These are phyloP conservation scores for Nannizziopsis arthrosporioides DNA, from an alignment of 2,329 filamentous ascomycete genomes.

Conservation along the genomic window DNA sequence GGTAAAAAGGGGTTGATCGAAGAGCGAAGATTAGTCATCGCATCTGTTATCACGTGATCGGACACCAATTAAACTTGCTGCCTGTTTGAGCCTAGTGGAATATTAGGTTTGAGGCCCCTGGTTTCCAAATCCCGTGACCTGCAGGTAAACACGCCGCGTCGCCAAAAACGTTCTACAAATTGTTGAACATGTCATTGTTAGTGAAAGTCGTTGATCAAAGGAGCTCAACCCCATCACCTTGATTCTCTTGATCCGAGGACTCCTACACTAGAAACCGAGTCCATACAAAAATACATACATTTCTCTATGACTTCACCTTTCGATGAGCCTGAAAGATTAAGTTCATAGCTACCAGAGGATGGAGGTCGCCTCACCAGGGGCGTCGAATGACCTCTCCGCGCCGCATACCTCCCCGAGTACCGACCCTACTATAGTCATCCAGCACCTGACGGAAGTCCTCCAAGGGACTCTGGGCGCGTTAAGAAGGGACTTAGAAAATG, in stretches of 20 bases:
- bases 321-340: conserved; percentile 23
- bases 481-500: conserved; percentile 64
- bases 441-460: conserved; percentile 60
- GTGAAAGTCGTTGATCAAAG: neutral
- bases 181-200: too few species aligned
- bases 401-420: conserved; percentile 28
- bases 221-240: conserved; percentile 1
- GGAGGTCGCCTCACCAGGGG: conserved; percentile 19
- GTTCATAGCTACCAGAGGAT: conserved; percentile 19
- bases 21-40: too few species aligned
- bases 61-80: conserved; percentile 4
- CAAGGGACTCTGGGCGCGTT: conserved; percentile 63
- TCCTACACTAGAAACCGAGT: conserved; percentile 15
- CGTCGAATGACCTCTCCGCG: conserved; percentile 16
- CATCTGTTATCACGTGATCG: neutral
- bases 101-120: neutral
- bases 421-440: conserved; percentile 58
- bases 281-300: conserved; percentile 11
- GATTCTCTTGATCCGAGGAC: conserved; percentile 9
- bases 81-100: too few species aligned
- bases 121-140: conserved; percentile 12
- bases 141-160: conserved; percentile 16
- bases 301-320: conserved; percentile 10
- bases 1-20: too few species aligned
- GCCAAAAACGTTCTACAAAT: conserved; percentile 11